Base-by-base conservation (phyloP, 1,284 basidiomycete genomes). In the Grifola frondosa region DNA sequence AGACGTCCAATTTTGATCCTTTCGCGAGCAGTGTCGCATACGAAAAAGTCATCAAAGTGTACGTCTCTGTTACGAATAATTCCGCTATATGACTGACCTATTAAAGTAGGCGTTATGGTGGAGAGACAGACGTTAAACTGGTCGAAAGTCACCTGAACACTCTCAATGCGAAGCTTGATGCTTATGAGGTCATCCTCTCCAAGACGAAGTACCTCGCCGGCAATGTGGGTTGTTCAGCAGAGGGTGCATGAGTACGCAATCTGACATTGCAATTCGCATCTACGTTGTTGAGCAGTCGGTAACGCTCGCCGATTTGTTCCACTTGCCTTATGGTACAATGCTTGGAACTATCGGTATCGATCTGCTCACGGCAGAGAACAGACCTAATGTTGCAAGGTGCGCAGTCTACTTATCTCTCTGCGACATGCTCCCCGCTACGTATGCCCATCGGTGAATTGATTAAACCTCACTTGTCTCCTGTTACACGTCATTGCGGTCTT, bases 281-380 rank as follows among this genome's bases (percentile, higher is more conserved):
- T n/a, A n/a, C n/a, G n/a, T n/a, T n/a, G n/a, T n/a, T n/a, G n/a
- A 20, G 6, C 31, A 76, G 72, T 57, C 59, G 20, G 3, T 71
- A 37, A 78, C 76, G 4, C 56, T 80, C 6, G 75, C 70, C 7
- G 79, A 81, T 57, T 62, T 81, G 6, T 70, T 70, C 59, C 78
- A 81, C 54, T 53, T 81, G 16, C 69, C 80, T 0, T 71, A 71
- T 42, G 77, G 70, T 2, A n/a, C 51, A 1, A 41, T 60, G 23
- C 42, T 65, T n/a, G 43, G 39, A 13, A 44, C 53, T 4, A 39
- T 53, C 20, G 50, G 52, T 25, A 46, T 55, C 30, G 46, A 58
- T 26, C 40, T 50, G 20, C 43, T 67, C 19, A 49, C 48, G 26
- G 47, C 52, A 12, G 48, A 34, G 19, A 54, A 54, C 48, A 38